A percentile compares a stretch with the other conserved stretches of the same genome.
phyloP scores from a whole-genome alignment of 2,329 filamentous ascomycete species.

The Pleochaeta shiraiana region DNA sequence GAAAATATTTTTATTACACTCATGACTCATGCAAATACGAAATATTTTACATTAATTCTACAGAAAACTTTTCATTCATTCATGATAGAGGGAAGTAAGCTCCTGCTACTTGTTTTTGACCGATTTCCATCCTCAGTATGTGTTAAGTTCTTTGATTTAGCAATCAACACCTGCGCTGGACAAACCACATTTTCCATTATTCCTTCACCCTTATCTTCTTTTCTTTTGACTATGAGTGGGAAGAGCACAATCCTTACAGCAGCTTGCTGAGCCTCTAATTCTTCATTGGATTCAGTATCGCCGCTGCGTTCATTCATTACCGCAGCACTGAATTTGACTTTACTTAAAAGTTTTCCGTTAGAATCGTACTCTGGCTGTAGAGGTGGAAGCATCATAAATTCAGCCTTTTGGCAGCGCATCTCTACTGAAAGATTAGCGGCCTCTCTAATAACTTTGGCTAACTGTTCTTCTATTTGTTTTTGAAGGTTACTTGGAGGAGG shows the following conservation, averaged over 20 bases:
- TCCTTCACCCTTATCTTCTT: slow-evolving; percentile 65
- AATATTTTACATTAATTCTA: no score
- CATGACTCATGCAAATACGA: no score
- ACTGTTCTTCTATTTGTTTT: slow-evolving; percentile 57
- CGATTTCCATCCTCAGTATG: slow-evolving; percentile 10
- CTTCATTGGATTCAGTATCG: slow-evolving; percentile 44
- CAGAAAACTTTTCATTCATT: no score
- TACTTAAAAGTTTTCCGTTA: slow-evolving; percentile 71
- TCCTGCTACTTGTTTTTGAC: slow-evolving; percentile 16
- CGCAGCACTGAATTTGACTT: slow-evolving; percentile 76
- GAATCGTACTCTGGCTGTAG: slow-evolving; percentile 87
- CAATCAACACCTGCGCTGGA: slow-evolving; percentile 80
- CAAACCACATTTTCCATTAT: slow-evolving; percentile 93
- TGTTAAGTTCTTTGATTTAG: slow-evolving; percentile 21
- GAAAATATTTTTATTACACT: no score
- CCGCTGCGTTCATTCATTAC: slow-evolving; percentile 88
- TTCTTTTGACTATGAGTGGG: slow-evolving; percentile 90
- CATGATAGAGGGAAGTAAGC: slow-evolving; percentile 14
- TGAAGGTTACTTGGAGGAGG: slow-evolving; percentile 70
- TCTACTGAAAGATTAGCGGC: slow-evolving; percentile 84
- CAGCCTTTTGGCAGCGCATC: slow-evolving; percentile 91
- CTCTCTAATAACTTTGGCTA: slow-evolving; percentile 69
- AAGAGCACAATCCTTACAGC: slow-evolving; percentile 86
- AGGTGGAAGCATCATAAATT: slow-evolving; percentile 97
- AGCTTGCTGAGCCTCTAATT: slow-evolving; percentile 52